These are phyloP conservation scores for Botryosphaeria dothidea DNA, from an alignment of 2,329 filamentous ascomycete species.

Conservation along the genomic window DNA sequence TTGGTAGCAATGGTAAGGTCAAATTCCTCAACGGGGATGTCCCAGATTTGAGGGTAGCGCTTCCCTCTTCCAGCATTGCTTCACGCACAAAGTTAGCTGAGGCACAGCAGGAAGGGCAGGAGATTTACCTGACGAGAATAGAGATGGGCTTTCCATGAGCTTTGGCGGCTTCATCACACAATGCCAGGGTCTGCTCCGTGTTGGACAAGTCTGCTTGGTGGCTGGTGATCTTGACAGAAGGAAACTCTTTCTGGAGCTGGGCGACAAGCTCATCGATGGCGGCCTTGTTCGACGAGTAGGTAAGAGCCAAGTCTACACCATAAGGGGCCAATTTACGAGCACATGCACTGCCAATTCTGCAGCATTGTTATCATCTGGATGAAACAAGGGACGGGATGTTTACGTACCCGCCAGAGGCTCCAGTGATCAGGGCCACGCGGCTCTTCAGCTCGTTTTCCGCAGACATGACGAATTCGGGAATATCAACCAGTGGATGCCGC, in stretches of 20 bases:
- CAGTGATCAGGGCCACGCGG: slow-evolving; percentile 60
- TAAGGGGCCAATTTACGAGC: slow-evolving; percentile 56
- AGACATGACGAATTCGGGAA: background rate
- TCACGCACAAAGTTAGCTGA: background rate
- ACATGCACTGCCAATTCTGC: slow-evolving; percentile 62
- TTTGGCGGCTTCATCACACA: slow-evolving; percentile 57
- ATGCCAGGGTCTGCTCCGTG: slow-evolving; percentile 52
- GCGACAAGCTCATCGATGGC: slow-evolving; percentile 48
- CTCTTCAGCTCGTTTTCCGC: slow-evolving; percentile 47
- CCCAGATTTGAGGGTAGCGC: slow-evolving; percentile 53
- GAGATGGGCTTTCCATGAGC: slow-evolving; percentile 59
- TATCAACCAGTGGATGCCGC: background rate
- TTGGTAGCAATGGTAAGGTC: slow-evolving; percentile 65
- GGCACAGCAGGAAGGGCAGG: slow-evolving; percentile 30
- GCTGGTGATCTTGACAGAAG: slow-evolving; percentile 46
- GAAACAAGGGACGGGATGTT: background rate
- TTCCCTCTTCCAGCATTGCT: slow-evolving; percentile 66
- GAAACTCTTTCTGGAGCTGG: slow-evolving; percentile 39
- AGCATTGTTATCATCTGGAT: background rate
- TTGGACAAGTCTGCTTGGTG: slow-evolving; percentile 62
- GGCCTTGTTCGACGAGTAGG: slow-evolving; percentile 56
- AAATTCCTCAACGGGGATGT: slow-evolving; percentile 65
- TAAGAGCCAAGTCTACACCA: slow-evolving; percentile 59
- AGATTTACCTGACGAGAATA: slow-evolving; percentile 52
- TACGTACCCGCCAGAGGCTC: slow-evolving; percentile 60